Evolutionary conservation across 2,329 filamentous ascomycete species (phyloP).

Genomic region (Chlorencoelia australis): DNA sequence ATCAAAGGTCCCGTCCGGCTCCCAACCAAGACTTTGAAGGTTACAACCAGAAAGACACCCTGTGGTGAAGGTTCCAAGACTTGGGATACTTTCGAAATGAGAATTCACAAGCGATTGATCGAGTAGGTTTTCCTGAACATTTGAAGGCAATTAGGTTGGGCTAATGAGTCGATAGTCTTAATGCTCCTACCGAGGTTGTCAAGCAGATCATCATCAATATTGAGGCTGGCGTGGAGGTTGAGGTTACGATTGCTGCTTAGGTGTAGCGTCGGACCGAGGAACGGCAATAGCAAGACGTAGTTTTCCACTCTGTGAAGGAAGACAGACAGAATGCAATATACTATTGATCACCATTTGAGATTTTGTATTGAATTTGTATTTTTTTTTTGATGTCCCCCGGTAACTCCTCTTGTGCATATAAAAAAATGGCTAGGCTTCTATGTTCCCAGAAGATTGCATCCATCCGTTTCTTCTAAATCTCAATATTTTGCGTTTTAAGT

Average conservation of each 20-base stretch:
- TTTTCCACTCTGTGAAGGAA: slow-evolving; percentile 15
- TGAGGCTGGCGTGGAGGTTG: slow-evolving; percentile 85
- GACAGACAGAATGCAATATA: too few relatives aligned
- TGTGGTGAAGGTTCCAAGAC: slow-evolving; percentile 99
- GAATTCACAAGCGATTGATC: slow-evolving; percentile 97
- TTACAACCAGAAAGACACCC: slow-evolving; percentile 80
- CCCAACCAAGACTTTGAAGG: slow-evolving; percentile 90
- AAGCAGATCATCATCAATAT: slow-evolving; percentile 97
- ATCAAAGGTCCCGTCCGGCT: slow-evolving; percentile 98
- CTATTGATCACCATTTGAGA: too few relatives aligned
- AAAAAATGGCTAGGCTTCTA: too few relatives aligned
- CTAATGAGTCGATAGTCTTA: slow-evolving; percentile 46
- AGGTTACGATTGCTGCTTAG: slow-evolving; percentile 85
- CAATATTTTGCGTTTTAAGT: too few relatives aligned
- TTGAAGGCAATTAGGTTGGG: background rate
- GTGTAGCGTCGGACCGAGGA: too few relatives aligned
- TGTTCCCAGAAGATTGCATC: too few relatives aligned
- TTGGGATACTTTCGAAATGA: slow-evolving; percentile 98
- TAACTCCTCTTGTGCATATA: too few relatives aligned
- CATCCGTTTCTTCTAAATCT: too few relatives aligned
- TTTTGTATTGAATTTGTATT: too few relatives aligned
- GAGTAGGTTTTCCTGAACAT: slow-evolving; percentile 48
- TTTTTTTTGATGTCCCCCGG: too few relatives aligned
- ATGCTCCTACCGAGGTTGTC: slow-evolving; percentile 94
- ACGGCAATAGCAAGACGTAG: slow-evolving; percentile 1